Evolutionary conservation across 1,284 basidiomycete genomes (phyloP), one percentile per base, ranked within the genome.

Genomic region (Grifola frondosa): DNA sequence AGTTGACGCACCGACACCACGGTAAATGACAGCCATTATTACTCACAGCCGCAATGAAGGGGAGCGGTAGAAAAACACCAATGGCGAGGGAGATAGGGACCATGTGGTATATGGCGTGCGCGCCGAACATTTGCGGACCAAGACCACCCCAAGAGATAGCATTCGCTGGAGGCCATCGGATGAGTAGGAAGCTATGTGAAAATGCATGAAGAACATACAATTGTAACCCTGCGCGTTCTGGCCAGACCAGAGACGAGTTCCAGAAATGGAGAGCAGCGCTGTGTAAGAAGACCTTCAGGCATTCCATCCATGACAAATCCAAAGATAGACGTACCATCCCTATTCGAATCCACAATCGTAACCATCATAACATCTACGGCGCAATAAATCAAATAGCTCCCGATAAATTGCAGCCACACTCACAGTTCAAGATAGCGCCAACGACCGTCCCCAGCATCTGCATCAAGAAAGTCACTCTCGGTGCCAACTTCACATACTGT

Each of bases 111-210:
- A 70, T 66, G 6, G 66, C 66, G 21, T 63, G 58, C 3, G 71
- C 70, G 8, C 71, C 68, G 60, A 79, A 82, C 49, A 80, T 68
- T 43, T 72, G 59, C 17, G 73, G 70, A 17, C 69, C 77, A 13
- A 81, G 68, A 1, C 77, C 80, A 49, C 80, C 78, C 79, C 79
- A 82, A 1, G 77, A 67, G 30, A 81, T 70, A 6, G 78, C 77
- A 56, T 75, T 70, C 60, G 61, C 72, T 69, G 53, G 59, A 65
- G 5, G 59, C 54, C 50, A 57, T 40, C 5, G 20, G 28, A 24
- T 44, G 25, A 17, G 25, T 6, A 48, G 13, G 21, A 17, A 32
- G 11, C 17, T n/a, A 41, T 31, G 11, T 12, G 10, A 6, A 9
- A 15, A 30, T 5, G n/a, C 5, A 17, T n/a, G 13, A 31, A 17